phyloP scores from a whole-genome alignment of 306 rosid genomes.

The Cucumis melo region DNA sequence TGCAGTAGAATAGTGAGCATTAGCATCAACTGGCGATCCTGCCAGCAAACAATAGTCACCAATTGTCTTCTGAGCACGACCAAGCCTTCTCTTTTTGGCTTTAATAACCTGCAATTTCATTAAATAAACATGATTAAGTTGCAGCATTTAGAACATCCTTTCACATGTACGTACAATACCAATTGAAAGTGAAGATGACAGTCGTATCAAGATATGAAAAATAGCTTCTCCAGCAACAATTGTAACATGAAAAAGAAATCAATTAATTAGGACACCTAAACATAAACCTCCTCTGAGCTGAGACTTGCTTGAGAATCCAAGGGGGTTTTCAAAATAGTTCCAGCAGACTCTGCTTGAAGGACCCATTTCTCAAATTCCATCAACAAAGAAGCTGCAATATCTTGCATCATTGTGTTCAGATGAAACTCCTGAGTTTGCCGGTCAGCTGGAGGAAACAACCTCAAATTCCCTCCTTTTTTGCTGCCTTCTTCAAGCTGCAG shows the following conservation, averaged over 20 bases:
- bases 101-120: conserved; percentile 59
- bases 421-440: conserved; percentile 70
- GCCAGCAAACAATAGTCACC: conserved; percentile 96
- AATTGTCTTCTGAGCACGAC: conserved; percentile 94
- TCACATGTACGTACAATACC: not conserved
- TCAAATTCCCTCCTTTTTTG: conserved; percentile 58
- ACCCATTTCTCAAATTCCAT: conserved; percentile 99
- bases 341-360: conserved; percentile 90
- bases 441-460: conserved; percentile 94
- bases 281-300: conserved; percentile 99
- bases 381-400: conserved; percentile 73
- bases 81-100: conserved; percentile 93
- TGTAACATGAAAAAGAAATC: not conserved
- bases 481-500: conserved; percentile 83
- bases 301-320: conserved; percentile 99
- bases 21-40: conserved; percentile 95
- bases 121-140: conserved; percentile 1
- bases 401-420: conserved; percentile 94
- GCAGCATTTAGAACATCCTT: conserved; percentile 7
- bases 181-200: not conserved
- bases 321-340: conserved; percentile 93
- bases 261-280: conserved; percentile 82
- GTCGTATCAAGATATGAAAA: not conserved
- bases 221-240: not conserved
- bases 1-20: conserved; percentile 84